Conservation (phyloP, 768 basidiomycete species). For the Leucocoprinus birnbaumii region DNA sequence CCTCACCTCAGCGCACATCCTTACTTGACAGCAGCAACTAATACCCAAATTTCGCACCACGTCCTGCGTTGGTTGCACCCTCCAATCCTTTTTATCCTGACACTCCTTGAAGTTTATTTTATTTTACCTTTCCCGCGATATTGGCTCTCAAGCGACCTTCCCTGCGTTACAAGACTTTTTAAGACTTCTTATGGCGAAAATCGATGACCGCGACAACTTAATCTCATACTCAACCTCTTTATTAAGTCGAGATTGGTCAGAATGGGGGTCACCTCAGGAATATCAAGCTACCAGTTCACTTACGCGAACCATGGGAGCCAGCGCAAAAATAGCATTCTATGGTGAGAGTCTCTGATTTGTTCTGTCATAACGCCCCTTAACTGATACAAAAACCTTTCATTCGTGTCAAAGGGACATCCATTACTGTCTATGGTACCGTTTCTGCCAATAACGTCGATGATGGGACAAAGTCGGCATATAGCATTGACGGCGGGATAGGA, state of each 20-base stretch:
- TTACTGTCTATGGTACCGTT: slow-evolving; percentile 8
- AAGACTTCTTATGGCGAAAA: not conserved
- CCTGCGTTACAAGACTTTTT: not conserved
- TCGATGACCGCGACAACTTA: slow-evolving; percentile 7
- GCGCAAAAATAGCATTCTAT: slow-evolving; percentile 7
- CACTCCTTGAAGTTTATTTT: too few relatives aligned
- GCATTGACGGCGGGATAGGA: not conserved
- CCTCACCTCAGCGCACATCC: too few relatives aligned
- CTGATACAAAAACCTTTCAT: not conserved
- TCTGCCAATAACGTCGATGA: not conserved
- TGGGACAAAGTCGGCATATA: slow-evolving; percentile 1
- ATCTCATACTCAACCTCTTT: not conserved
- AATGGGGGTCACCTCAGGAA: not conserved
- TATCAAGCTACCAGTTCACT: slow-evolving; percentile 1
- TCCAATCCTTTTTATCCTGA: not conserved
- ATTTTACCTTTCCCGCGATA: not conserved
- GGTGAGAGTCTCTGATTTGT: not conserved
- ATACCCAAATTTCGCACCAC: not conserved
- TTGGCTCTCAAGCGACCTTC: not conserved
- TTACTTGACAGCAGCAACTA: too few relatives aligned
- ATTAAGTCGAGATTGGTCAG: not conserved
- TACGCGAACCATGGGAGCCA: not conserved
- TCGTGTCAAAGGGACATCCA: slow-evolving; percentile 1
- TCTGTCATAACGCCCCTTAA: not conserved
- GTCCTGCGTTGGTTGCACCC: not conserved